These are phyloP conservation scores for Penicillium hesseltinei DNA, from an alignment of 2,329 filamentous ascomycete genomes.

Conservation along the genomic window DNA sequence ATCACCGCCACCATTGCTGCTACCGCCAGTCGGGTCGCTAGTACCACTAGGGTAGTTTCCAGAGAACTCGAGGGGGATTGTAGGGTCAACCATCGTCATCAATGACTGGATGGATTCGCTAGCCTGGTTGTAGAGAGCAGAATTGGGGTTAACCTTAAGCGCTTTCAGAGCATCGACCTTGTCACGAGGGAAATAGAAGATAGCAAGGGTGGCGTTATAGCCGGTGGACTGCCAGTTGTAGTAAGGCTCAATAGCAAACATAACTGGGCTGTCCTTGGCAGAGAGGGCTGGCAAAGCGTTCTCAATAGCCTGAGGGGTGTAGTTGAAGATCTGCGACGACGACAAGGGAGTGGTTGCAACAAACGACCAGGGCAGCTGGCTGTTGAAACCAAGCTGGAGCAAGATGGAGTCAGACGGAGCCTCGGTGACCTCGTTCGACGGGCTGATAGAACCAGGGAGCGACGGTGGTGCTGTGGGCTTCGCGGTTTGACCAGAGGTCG, in stretches of 20 bases:
- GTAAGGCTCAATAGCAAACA: constrained; percentile 72
- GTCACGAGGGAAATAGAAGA: constrained; percentile 71
- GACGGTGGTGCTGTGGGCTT: constrained; percentile 59
- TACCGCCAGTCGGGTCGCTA: constrained; percentile 41
- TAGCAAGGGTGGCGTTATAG: constrained; percentile 77
- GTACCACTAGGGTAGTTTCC: constrained; percentile 28
- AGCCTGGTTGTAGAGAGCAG: constrained; percentile 71
- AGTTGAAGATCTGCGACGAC: constrained; percentile 80
- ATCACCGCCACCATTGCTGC: constrained; percentile 28
- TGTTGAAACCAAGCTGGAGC: constrained; percentile 82
- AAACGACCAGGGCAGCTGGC: constrained; percentile 78
- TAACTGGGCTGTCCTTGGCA: constrained; percentile 53
- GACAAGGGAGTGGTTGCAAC: constrained; percentile 70
- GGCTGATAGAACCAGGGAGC: constrained; percentile 73
- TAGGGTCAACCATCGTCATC: constrained; percentile 78
- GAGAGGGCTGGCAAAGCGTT: constrained; percentile 54
- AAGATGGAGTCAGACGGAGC: constrained; percentile 64
- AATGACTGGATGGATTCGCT: constrained; percentile 66
- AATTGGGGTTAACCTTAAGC: constrained; percentile 69
- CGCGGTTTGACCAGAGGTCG: constrained; percentile 35
- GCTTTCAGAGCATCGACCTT: constrained; percentile 66
- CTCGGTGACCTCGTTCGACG: constrained; percentile 57
- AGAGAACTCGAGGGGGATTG: constrained; percentile 64
- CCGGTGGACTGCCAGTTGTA: constrained; percentile 66
- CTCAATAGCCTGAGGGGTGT: constrained; percentile 68